Conservation (phyloP, 768 basidiomycete species). For the Ephemerocybe angulata region DNA sequence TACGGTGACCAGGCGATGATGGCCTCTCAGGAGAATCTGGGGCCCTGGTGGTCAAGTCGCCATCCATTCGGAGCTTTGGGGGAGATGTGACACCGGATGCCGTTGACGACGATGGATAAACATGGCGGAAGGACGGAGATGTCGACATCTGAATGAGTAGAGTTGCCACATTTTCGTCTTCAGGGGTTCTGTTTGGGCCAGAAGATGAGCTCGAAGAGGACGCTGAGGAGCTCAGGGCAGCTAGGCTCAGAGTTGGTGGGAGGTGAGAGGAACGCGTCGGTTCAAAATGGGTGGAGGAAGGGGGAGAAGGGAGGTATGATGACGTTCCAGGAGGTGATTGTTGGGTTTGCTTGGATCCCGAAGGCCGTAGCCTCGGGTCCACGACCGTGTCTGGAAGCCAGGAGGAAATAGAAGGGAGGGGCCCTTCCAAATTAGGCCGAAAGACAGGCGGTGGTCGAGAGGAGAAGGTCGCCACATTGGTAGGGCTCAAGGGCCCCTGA, state of each 20-base stretch:
- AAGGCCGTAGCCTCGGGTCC: slow-evolving; percentile 25
- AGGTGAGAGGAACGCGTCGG: slow-evolving; percentile 33
- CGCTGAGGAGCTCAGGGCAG: slow-evolving; percentile 5
- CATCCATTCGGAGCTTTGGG: too few species aligned
- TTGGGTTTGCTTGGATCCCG: too few species aligned
- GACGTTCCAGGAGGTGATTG: slow-evolving; percentile 10
- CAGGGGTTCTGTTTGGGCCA: slow-evolving; percentile 41
- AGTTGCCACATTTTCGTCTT: slow-evolving; percentile 69
- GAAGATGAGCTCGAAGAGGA: slow-evolving; percentile 12
- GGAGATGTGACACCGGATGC: too few species aligned
- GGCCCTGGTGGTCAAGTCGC: too few species aligned
- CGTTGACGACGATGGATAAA: too few species aligned
- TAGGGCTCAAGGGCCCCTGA: slow-evolving; percentile 1
- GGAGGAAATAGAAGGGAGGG: slow-evolving; percentile 65
- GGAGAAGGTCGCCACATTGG: background rate
- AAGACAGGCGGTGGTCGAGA: background rate
- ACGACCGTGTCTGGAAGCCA: slow-evolving; percentile 51
- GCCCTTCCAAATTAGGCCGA: slow-evolving; percentile 15
- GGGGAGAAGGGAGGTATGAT: slow-evolving; percentile 52
- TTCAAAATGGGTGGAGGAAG: slow-evolving; percentile 50
- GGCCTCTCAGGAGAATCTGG: too few species aligned
- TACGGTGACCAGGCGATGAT: too few species aligned
- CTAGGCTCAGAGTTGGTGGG: slow-evolving; percentile 43
- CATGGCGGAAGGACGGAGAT: slow-evolving; percentile 28
- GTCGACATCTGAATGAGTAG: slow-evolving; percentile 60